Base-by-base conservation (phyloP, 1,139 yeast genomes). In the Zygotorulaspora mrakii region DNA sequence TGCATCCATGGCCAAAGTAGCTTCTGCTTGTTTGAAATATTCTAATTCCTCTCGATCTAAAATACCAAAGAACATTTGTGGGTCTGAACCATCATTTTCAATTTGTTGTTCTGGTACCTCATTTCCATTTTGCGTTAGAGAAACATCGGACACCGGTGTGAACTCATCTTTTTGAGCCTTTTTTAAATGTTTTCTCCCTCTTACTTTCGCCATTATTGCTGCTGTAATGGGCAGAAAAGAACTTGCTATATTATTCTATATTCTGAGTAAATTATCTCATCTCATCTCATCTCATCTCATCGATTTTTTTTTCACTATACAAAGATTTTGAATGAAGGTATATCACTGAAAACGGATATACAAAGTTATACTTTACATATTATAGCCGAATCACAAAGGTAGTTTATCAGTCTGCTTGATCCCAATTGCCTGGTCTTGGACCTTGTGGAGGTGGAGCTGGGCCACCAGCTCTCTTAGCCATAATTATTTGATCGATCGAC, bases 401-500 rank as follows among this genome's bases (percentile, higher is more conserved):
- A 21, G 9, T 7, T n/a, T 13, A 24, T 31, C 13, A 87, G 67
- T 88, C 96, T 46, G 77, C 97, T 67, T 83, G 95, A 62, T 89
- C 98, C 98, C 98, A 89, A 70, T 89, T 89, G 45, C 96, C 96
- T 32, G 94, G 91, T 62, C 82, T 79, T 53, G 81, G 84, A 61
- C 85, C 95, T 41, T 65, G 63, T 54, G 79, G 74, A 39, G 96
- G 96, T 74, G 88, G 79, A 33, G 74, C 83, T 33, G 98, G 98
- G 18, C 98, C 98, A 52, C 98, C 98, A 1, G 96, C 95, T 59
- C 94, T 78, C 70, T 81, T 81, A 29, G 87, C 87, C 79, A 81
- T 82, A 52, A 81, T 81, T 44, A 81, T 81, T 66, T 81, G 87
- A 58, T 80, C 87, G 45, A 79, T 79, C 10, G 94, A 81, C 49